Percentiles rank a stretch among this genome's conserved stretches.
Evolutionary conservation across 768 basidiomycete genomes (phyloP).

Genomic region (Naganishia vaughanmartiniae): DNA sequence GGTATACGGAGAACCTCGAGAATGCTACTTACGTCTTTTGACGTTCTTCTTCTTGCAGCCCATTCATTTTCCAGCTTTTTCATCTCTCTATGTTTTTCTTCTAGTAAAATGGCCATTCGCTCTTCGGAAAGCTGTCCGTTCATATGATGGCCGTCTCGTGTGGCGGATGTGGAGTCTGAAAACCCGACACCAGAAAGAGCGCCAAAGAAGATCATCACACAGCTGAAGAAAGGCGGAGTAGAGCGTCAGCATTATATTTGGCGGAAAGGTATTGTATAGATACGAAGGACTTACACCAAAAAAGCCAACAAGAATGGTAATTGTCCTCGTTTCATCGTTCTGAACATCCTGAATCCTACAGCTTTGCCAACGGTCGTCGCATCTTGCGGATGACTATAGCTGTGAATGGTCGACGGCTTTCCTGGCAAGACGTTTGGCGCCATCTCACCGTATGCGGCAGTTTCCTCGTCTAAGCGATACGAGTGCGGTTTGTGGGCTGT

Average conservation of each 20-base stretch:
- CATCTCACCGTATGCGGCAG: background rate
- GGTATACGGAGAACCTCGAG: background rate
- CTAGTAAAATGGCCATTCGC: slow-evolving; percentile 15
- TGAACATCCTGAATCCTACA: slow-evolving; percentile 37
- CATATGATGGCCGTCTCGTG: slow-evolving; percentile 1
- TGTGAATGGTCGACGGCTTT: background rate
- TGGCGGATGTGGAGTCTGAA: slow-evolving; percentile 32
- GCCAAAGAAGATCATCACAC: slow-evolving; percentile 47
- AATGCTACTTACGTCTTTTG: slow-evolving; percentile 47
- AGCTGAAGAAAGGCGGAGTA: slow-evolving; percentile 33
- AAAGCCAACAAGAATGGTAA: slow-evolving; percentile 47
- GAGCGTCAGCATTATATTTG: background rate
- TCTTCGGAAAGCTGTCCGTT: background rate
- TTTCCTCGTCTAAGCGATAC: background rate
- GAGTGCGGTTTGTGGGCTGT: slow-evolving; percentile 1
- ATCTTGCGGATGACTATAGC: slow-evolving; percentile 10
- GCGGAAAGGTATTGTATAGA: background rate
- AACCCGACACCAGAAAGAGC: slow-evolving; percentile 49
- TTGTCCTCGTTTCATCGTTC: slow-evolving; percentile 43
- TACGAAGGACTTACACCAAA: slow-evolving; percentile 38
- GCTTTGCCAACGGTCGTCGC: slow-evolving; percentile 36
- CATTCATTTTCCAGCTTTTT: slow-evolving; percentile 43
- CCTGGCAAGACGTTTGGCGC: background rate
- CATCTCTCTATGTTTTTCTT: slow-evolving; percentile 38
- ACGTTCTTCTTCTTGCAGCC: slow-evolving; percentile 45